These are phyloP conservation scores for Chloris gayana DNA, from an alignment of 176 grass and related monocot species.

Conservation along the genomic window DNA sequence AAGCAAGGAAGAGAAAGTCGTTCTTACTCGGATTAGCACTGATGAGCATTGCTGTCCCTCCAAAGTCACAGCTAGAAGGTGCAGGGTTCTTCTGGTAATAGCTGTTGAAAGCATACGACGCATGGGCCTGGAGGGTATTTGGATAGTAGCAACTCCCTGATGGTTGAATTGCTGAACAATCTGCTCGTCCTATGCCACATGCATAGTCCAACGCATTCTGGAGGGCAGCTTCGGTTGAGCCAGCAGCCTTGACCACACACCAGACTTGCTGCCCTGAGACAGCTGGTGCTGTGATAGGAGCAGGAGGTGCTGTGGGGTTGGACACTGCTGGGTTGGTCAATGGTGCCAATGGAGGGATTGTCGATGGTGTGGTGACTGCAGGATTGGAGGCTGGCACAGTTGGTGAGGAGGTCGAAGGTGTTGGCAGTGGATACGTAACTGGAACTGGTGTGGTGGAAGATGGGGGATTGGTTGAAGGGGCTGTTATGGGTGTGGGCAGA, in stretches of 20 bases:
- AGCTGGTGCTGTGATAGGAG: slow-evolving; percentile 41
- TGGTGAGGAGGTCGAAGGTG: slow-evolving; percentile 46
- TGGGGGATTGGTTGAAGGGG: slow-evolving; percentile 41
- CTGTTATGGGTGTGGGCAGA: slow-evolving; percentile 59
- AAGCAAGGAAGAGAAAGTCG: neutral
- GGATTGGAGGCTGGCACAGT: slow-evolving; percentile 54
- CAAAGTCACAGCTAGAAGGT: slow-evolving; percentile 79
- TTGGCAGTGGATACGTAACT: slow-evolving; percentile 49
- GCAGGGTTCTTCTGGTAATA: slow-evolving; percentile 79
- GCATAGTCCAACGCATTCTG: slow-evolving; percentile 87
- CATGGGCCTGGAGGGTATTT: slow-evolving; percentile 74
- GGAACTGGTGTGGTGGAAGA: slow-evolving; percentile 22
- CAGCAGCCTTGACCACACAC: slow-evolving; percentile 72
- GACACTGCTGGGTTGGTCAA: slow-evolving; percentile 47
- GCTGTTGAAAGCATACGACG: slow-evolving; percentile 82
- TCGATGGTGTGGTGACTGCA: slow-evolving; percentile 43
- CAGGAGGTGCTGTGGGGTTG: slow-evolving; percentile 22
- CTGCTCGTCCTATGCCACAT: slow-evolving; percentile 63
- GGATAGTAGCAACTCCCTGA: slow-evolving; percentile 78
- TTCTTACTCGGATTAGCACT: slow-evolving; percentile 78
- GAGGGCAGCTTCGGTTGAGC: slow-evolving; percentile 34
- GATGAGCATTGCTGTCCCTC: slow-evolving; percentile 60
- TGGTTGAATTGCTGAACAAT: slow-evolving; percentile 71
- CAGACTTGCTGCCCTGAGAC: slow-evolving; percentile 57
- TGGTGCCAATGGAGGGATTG: slow-evolving; percentile 41